Conservation (phyloP, 768 basidiomycete genomes). For the Macrolepiota albuminosa region DNA sequence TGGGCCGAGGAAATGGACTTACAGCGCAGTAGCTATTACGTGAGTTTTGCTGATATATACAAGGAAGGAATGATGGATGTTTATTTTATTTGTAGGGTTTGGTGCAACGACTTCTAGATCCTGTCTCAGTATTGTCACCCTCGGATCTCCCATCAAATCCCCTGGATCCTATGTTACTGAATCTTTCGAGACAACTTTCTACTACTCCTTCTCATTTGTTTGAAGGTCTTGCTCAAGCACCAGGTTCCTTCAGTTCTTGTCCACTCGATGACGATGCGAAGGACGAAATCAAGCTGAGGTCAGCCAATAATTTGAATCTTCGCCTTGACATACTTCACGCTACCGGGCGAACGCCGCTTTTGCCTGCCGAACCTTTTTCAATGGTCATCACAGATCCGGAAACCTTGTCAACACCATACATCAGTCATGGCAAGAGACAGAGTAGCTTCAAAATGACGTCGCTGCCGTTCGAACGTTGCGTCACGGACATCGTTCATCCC, state of each 20-base stretch:
- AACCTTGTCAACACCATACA: slow-evolving; percentile 31
- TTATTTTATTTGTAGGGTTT: slow-evolving; percentile 48
- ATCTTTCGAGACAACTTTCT: slow-evolving; percentile 51
- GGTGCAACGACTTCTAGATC: slow-evolving; percentile 56
- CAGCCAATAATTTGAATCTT: slow-evolving; percentile 47
- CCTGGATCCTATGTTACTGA: slow-evolving; percentile 44
- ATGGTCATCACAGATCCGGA: slow-evolving; percentile 20
- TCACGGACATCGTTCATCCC: slow-evolving; percentile 45
- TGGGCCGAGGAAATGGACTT: slow-evolving; percentile 57
- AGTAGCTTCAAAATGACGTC: slow-evolving; percentile 41
- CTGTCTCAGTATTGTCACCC: slow-evolving; percentile 40
- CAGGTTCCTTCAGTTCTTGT: slow-evolving; percentile 37
- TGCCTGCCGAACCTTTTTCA: slow-evolving; percentile 25
- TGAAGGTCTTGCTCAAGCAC: slow-evolving; percentile 44
- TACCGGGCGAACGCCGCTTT: slow-evolving; percentile 31
- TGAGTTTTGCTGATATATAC: slow-evolving; percentile 26
- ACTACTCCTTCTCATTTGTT: slow-evolving; percentile 50
- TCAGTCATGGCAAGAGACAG: slow-evolving; percentile 17
- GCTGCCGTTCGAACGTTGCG: slow-evolving; percentile 40
- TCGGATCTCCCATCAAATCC: slow-evolving; percentile 33
- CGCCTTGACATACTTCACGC: slow-evolving; percentile 45
- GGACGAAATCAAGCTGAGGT: slow-evolving; percentile 42
- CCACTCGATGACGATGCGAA: slow-evolving; percentile 48
- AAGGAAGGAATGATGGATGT: neutral
- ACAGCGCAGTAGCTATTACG: slow-evolving; percentile 72